Base-by-base conservation (phyloP, 805 yeast genomes). In the Yarrowia osloensis region DNA sequence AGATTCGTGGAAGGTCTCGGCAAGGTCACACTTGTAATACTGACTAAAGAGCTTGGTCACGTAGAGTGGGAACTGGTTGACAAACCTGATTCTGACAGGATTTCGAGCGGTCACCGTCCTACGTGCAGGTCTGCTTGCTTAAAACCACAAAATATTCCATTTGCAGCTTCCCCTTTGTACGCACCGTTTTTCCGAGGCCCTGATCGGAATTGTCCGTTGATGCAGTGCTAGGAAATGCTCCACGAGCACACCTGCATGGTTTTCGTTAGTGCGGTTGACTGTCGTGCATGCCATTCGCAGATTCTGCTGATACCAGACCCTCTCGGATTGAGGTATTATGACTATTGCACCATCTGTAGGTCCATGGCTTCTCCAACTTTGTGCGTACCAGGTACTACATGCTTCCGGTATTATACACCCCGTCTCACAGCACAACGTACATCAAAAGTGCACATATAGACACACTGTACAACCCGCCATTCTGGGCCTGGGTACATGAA, bases 111-210 rank as follows among this genome's bases (percentile, higher is more conserved):
- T 15, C 15, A n/a, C 42, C 21, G 8, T 22, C n/a, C 39, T n/a
- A n/a, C 39, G 19, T 37, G 22, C 39, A 35, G 39, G 22, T 37
- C n/a, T 35, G 39, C 4, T 15, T 19, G 1, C 4, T 15, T 15
- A 7, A 8, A 37, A 12, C 15, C 39, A 40, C 24, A 40, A 40
- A 40, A 40, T 40, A 19, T 40, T 19, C 11, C 46, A 29, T 13
- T 46, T 26, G 50, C 50, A 46, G 49, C 29, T 24, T 24, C 39
- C 28, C 49, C 54, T 12, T 50, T 50, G 57, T 33, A 3, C 26
- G 39, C 40, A 50, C 57, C 40, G 57, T 50, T 50, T 50, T 50
- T 50, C 57, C 57, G 57, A 50, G 9, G 39, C 9, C 39, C 54
- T 19, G 37, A 19, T 50, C 35, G 21, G 52, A 47, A 19, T 12